Evolutionary conservation across 805 yeast genomes (phyloP).

Genomic region (Yarrowia bubula): DNA sequence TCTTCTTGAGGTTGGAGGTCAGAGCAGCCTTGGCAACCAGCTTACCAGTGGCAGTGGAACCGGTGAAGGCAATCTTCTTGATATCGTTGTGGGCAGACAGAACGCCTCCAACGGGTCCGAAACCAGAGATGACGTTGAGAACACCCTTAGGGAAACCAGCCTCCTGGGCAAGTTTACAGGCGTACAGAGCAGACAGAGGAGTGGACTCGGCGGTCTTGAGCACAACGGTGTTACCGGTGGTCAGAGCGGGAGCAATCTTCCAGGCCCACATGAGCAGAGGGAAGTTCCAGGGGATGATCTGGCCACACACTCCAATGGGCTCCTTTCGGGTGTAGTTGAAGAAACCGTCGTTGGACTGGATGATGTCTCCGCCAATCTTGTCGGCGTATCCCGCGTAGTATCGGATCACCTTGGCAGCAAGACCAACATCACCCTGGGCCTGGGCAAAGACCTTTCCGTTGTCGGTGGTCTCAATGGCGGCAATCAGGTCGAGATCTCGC

Average conservation of each 20-base stretch:
- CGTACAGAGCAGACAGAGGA: constrained; percentile 63
- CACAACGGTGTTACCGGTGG: constrained; percentile 72
- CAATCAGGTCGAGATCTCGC: constrained; percentile 65
- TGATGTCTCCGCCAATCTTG: constrained; percentile 52
- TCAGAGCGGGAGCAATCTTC: constrained; percentile 81
- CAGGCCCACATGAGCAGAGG: constrained; percentile 74
- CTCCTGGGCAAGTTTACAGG: constrained; percentile 55
- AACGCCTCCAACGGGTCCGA: constrained; percentile 65
- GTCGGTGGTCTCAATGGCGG: constrained; percentile 82
- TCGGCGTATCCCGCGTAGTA: constrained; percentile 78
- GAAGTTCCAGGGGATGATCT: constrained; percentile 72
- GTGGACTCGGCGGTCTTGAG: constrained; percentile 75
- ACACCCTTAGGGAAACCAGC: constrained; percentile 80
- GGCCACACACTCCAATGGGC: constrained; percentile 65
- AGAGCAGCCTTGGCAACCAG: constrained; percentile 73
- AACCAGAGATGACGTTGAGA: constrained; percentile 67
- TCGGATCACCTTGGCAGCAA: constrained; percentile 54
- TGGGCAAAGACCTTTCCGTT: constrained; percentile 69
- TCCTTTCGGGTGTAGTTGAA: constrained; percentile 69
- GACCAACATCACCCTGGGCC: constrained; percentile 50
- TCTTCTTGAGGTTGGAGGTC: constrained; percentile 69
- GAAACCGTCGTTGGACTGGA: constrained; percentile 57
- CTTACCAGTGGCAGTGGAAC: constrained; percentile 88
- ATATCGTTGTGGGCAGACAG: constrained; percentile 62
- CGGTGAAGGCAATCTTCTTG: constrained; percentile 89